Evolutionary conservation across 768 basidiomycete genomes (phyloP).

Genomic region (Boletus bicolor): DNA sequence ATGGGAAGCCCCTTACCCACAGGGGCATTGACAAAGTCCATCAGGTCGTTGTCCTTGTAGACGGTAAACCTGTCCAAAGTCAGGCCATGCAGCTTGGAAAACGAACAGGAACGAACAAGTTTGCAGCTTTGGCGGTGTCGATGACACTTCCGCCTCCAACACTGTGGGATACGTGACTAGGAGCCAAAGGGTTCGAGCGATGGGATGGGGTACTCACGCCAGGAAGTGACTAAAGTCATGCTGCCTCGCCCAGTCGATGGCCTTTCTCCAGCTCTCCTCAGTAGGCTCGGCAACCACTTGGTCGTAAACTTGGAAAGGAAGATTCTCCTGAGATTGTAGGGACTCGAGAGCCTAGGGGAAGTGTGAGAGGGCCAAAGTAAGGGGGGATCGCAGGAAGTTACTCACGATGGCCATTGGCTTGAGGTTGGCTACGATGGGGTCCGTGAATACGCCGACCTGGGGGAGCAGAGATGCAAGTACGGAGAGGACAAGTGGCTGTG

Average conservation of each 20-base stretch:
- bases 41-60: slow-evolving; percentile 88
- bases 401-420: slow-evolving; percentile 78
- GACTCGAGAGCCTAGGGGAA: slow-evolving; percentile 63
- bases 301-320: slow-evolving; percentile 81
- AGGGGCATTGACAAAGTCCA: slow-evolving; percentile 97
- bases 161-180: slow-evolving; percentile 35
- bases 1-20: slow-evolving; percentile 91
- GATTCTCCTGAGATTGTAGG: slow-evolving; percentile 71
- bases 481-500: background rate
- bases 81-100: background rate
- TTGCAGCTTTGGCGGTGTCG: slow-evolving; percentile 94
- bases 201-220: slow-evolving; percentile 52
- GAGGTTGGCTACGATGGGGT: slow-evolving; percentile 78
- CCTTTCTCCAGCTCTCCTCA: slow-evolving; percentile 82
- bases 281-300: slow-evolving; percentile 87
- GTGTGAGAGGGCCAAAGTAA: background rate
- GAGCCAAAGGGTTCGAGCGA: background rate
- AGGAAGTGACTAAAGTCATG: slow-evolving; percentile 93
- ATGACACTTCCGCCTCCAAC: slow-evolving; percentile 94
- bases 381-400: slow-evolving; percentile 1
- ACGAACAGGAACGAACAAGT: slow-evolving; percentile 53
- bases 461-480: slow-evolving; percentile 5
- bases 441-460: slow-evolving; percentile 92
- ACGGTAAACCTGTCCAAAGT: slow-evolving; percentile 64
- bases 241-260: slow-evolving; percentile 82